Base-by-base conservation (phyloP, 768 basidiomycete species). In the Tricholoma sp. region DNA sequence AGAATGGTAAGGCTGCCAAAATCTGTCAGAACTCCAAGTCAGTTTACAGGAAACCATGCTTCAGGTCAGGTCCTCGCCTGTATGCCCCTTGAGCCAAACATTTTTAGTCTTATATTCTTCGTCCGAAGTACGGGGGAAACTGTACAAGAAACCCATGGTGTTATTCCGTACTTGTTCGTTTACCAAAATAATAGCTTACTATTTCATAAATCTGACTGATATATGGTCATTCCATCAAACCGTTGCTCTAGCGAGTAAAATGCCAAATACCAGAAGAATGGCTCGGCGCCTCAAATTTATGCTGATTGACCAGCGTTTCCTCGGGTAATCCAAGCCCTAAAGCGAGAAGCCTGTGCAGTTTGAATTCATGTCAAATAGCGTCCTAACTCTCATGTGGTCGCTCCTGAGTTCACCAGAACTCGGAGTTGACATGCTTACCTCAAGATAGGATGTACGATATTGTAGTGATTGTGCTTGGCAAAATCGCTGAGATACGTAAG, bases 1-100 rank as follows among this genome's bases (percentile, higher is more conserved):
- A 87, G 66, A 39, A 85, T 77, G 2, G 80, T 82, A 48, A 87
- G 69, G 9, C 73, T 76, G 7, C 81, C 82, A 53, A 82, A 74
- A 66, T 85, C 84, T 74, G 32, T 4, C n/a, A 7, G 52, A 24
- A 17, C 33, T 15, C 36, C 37, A 37, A 1, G 74, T 74, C 31
- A 10, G 24, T 24, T 24, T 24, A 24, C 24, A 24, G 2, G n/a
- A n/a, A 24, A 24, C 24, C 24, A 24, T 4, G 24, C 24, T 24
- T 24, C 24, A 24, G 24, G 24, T 24, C n/a, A n/a, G n/a, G 24
- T 24, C 4, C 37, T n/a, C 39, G 74, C 78, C 78, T 15, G 75
- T 76, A 52, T 80, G 79, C 1, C 79, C 79, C 59, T 81, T 80
- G 20, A 80, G 62, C 78, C 78, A 81, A 4, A 81, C 75, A 52